A percentile compares a stretch with the other conserved stretches of the same genome.
Evolutionary conservation across 768 basidiomycete species (phyloP).

Genomic region (Rhizopogon vulgaris): DNA sequence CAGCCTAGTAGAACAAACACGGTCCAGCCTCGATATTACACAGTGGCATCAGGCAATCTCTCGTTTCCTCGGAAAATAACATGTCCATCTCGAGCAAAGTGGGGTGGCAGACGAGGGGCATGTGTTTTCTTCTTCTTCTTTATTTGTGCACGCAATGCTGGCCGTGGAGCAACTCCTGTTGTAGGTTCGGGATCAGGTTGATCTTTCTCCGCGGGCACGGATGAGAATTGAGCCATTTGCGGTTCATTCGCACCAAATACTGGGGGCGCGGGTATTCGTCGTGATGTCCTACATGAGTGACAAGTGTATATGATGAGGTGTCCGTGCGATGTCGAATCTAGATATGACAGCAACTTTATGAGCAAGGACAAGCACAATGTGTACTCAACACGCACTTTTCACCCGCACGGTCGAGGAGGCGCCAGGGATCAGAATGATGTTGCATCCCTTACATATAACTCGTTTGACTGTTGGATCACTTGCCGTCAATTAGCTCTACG

Average conservation of each 20-base stretch:
- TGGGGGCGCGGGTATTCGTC: slow-evolving; percentile 65
- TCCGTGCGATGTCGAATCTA: slow-evolving; percentile 43
- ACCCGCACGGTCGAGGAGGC: slow-evolving; percentile 57
- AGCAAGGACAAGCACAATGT: background rate
- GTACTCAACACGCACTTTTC: slow-evolving; percentile 42
- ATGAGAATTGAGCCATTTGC: background rate
- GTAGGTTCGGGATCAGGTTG: background rate
- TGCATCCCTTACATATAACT: slow-evolving; percentile 67
- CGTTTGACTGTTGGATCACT: slow-evolving; percentile 82
- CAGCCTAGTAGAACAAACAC: background rate
- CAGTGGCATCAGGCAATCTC: slow-evolving; percentile 16
- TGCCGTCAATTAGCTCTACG: slow-evolving; percentile 21
- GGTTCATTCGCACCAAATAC: slow-evolving; percentile 11
- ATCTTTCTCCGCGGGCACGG: background rate
- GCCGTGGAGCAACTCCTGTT: background rate
- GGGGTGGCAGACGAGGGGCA: slow-evolving; percentile 41
- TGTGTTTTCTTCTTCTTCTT: slow-evolving; percentile 19
- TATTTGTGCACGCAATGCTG: background rate
- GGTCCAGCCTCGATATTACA: background rate
- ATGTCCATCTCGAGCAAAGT: slow-evolving; percentile 65
- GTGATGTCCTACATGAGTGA: slow-evolving; percentile 46
- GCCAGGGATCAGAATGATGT: slow-evolving; percentile 61
- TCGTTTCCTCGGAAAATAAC: slow-evolving; percentile 63
- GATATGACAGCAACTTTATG: slow-evolving; percentile 18
- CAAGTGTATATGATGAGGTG: slow-evolving; percentile 58